Evolutionary conservation across 2,329 filamentous ascomycete genomes (phyloP).

Genomic region (Penicillium sp.): DNA sequence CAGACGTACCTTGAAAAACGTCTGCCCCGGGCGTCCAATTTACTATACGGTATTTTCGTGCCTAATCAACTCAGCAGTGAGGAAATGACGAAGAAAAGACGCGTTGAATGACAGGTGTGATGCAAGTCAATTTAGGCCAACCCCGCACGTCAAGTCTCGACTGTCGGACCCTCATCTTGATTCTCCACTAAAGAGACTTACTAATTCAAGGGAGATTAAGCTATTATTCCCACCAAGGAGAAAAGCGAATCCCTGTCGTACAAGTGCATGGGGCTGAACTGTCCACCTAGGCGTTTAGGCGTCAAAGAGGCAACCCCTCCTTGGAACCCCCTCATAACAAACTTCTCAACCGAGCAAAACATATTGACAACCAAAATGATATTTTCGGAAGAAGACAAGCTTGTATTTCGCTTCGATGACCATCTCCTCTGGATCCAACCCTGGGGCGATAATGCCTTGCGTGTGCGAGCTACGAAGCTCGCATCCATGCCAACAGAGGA

Average conservation of each 20-base stretch:
- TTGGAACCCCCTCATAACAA: not conserved
- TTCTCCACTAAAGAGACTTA: not conserved
- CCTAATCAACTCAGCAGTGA: not conserved
- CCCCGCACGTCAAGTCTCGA: not conserved
- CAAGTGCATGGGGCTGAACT: not conserved
- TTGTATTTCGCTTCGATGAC: constrained; percentile 39
- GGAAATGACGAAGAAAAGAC: not conserved
- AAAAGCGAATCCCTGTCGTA: not conserved
- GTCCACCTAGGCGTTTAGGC: not conserved
- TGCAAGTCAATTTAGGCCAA: not conserved
- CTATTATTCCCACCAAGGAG: not conserved
- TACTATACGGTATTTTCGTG: no score
- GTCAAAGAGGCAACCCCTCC: not conserved
- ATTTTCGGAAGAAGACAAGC: constrained; percentile 32
- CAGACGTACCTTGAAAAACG: no score
- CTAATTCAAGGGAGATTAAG: not conserved
- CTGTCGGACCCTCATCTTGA: not conserved
- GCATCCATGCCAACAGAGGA: constrained; percentile 35
- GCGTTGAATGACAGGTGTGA: not conserved
- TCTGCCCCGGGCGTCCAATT: no score
- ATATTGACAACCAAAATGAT: constrained; percentile 24
- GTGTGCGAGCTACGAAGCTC: constrained; percentile 39
- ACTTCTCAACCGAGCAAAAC: not conserved
- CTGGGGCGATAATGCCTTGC: constrained; percentile 41
- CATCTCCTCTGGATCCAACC: constrained; percentile 40